Percentiles rank a stretch among this genome's conserved stretches.
Evolutionary conservation across 495 filamentous ascomycete genomes (phyloP).

Genomic region (Collariella sp.): DNA sequence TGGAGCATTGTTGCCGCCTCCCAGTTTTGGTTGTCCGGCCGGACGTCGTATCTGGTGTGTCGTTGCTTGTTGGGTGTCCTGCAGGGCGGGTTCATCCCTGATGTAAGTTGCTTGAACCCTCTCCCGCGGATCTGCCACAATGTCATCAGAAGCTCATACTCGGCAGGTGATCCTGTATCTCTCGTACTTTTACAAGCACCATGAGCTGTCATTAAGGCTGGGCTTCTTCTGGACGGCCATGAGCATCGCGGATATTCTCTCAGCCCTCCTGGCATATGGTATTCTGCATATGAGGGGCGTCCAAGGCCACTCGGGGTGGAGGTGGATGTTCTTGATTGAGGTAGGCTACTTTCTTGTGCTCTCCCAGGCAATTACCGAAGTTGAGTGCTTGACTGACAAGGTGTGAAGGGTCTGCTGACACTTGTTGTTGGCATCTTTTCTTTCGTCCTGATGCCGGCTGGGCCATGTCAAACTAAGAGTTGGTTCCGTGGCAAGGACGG

Average conservation of each 20-base stretch:
- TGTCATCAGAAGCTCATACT: not conserved
- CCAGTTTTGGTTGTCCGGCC: conserved; percentile 57
- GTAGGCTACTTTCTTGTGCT: not conserved
- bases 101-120: conserved; percentile 29
- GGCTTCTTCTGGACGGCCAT: conserved; percentile 59
- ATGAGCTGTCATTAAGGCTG: conserved; percentile 49
- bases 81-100: conserved; percentile 63
- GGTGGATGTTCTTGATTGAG: conserved; percentile 34
- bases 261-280: conserved; percentile 63
- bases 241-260: conserved; percentile 53
- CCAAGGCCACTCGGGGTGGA: conserved; percentile 58
- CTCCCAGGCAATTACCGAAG: not conserved
- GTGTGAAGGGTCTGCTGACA: conserved; percentile 41
- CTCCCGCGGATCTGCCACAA: not conserved
- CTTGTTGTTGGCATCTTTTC: conserved; percentile 56
- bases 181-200: conserved; percentile 57
- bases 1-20: conserved; percentile 66
- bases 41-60: conserved; percentile 53
- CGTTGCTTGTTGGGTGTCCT: conserved; percentile 62
- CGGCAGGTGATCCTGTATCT: conserved; percentile 50
- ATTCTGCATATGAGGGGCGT: conserved; percentile 57
- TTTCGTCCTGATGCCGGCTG: conserved; percentile 60
- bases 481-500: conserved; percentile 62
- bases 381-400: not conserved
- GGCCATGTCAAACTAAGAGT: conserved; percentile 61